Conservation (phyloP, 176 grass and related monocot species). For the Dactylis glomerata region DNA sequence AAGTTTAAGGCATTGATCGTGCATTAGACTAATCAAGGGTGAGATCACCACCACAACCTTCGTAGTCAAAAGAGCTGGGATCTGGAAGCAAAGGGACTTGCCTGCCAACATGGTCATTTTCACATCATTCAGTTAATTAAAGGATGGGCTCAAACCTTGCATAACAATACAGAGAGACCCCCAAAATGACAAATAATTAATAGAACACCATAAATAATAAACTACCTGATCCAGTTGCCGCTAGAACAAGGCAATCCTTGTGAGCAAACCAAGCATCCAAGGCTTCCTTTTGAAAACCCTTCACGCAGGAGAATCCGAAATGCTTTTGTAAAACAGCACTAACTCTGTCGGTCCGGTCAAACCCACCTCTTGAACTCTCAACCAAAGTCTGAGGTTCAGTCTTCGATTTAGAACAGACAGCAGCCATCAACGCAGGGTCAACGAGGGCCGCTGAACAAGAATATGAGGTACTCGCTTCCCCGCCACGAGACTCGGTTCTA, state of each 20-base stretch:
- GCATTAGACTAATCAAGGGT: conserved; percentile 98
- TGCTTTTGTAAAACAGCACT: conserved; percentile 50
- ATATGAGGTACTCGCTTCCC: conserved; percentile 22
- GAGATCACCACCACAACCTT: conserved; percentile 90
- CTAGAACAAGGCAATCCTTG: conserved; percentile 76
- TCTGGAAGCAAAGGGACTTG: conserved; percentile 95
- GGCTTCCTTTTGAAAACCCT: conserved; percentile 79
- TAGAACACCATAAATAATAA: not conserved
- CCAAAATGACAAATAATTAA: not conserved
- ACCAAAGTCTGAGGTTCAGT: not conserved
- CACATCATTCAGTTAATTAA: conserved; percentile 24
- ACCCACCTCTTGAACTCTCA: not conserved
- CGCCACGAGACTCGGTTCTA: conserved; percentile 10
- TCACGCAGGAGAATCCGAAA: conserved; percentile 76
- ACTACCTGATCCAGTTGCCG: conserved; percentile 88
- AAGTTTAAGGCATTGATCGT: conserved; percentile 91
- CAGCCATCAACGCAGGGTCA: not conserved
- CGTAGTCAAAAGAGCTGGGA: conserved; percentile 73
- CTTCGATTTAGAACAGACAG: not conserved
- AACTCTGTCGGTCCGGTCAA: conserved; percentile 25
- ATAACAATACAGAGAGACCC: not conserved
- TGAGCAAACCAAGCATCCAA: conserved; percentile 74
- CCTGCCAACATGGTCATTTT: conserved; percentile 41
- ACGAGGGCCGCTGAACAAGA: conserved; percentile 25
- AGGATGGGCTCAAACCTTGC: not conserved